Percentiles rank a stretch among this genome's conserved stretches.
These are phyloP conservation scores for Hanseniaspora meyeri DNA, from an alignment of 805 yeast species.

Conservation along the genomic window DNA sequence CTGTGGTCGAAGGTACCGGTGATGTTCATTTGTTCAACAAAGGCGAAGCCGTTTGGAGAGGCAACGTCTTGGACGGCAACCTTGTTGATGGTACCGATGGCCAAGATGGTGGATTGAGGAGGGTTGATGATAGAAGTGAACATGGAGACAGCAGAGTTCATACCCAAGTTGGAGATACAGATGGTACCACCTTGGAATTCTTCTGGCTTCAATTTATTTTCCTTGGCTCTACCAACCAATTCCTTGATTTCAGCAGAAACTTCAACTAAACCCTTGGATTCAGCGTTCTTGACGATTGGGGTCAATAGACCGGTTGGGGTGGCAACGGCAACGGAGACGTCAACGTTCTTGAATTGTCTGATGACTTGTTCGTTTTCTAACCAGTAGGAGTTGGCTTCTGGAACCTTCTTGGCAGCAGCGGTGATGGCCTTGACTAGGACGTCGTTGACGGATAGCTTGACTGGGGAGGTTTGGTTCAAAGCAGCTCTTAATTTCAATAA, in stretches of 20 bases:
- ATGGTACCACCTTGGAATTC: conserved; percentile 99
- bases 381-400: conserved; percentile 91
- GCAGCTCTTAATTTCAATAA: conserved; percentile 84
- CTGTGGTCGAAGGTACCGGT: conserved; percentile 98
- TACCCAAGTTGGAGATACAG: conserved; percentile 96
- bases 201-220: conserved; percentile 82
- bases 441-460: conserved; percentile 87
- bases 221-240: conserved; percentile 91
- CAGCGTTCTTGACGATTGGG: conserved; percentile 85
- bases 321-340: conserved; percentile 96
- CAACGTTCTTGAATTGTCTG: conserved; percentile 83
- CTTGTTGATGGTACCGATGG: conserved; percentile 86
- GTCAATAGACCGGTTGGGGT: conserved; percentile 96
- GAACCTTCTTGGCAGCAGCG: conserved; percentile 77
- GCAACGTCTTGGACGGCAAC: conserved; percentile 86
- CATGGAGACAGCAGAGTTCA: conserved; percentile 85
- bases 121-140: conserved; percentile 98
- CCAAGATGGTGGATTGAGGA: conserved; percentile 89
- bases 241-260: conserved; percentile 82
- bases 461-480: conserved; percentile 72
- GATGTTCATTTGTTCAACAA: conserved; percentile 80
- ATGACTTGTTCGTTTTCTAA: conserved; percentile 77
- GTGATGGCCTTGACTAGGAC: conserved; percentile 89
- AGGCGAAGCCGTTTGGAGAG: conserved; percentile 80
- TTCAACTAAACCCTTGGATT: conserved; percentile 68